Evolutionary conservation across 345 rosid species (phyloP), one percentile per base, ranked within the genome.

Genomic region (Noccaea caerulescens): DNA sequence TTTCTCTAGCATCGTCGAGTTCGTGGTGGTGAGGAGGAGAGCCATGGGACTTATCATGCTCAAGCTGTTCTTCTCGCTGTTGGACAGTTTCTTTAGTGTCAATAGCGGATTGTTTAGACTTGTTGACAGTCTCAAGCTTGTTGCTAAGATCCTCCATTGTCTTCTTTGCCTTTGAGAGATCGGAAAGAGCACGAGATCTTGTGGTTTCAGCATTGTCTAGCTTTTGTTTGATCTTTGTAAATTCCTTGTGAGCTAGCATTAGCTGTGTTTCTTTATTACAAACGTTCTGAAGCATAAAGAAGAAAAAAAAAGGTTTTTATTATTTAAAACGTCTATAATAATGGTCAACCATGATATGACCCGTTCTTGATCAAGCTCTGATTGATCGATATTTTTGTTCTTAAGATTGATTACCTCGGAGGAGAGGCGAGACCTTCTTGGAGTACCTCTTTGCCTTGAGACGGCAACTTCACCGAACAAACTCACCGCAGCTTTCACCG

Each of bases 401-500:
- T 54, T 54, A 53, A 53, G 34, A 33, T 36, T 20, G 7, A 30
- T 41, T 77, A 81, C 86, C 86, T 85, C 86, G 4, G 82, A 72
- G 46, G 86, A 83, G 58, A 77, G 81, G 10, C 72, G 76, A 4
- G 80, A 79, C 44, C 75, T 77, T 38, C 84, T 72, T 5, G 75
- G 80, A 44, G 81, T 73, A 23, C 76, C 65, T 68, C 56, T 77
- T 46, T 80, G 82, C 60, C 67, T 84, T 6, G 83, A 64, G 47
- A 71, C 43, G 4, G 84, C 86, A 4, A 88, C 98, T 79, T 89
- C 93, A 2, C 93, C 95, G 42, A 89, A 94, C 52, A 91, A 79
- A 58, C 84, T 89, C 57, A 94, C 96, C 11, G 99, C 97, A 13
- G 99, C 99, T 79, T 82, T 89, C 41, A 94, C 99, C 45, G 99